phyloP scores from a whole-genome alignment of 2,329 filamentous ascomycete genomes.

The Microsporum ferrugineum region DNA sequence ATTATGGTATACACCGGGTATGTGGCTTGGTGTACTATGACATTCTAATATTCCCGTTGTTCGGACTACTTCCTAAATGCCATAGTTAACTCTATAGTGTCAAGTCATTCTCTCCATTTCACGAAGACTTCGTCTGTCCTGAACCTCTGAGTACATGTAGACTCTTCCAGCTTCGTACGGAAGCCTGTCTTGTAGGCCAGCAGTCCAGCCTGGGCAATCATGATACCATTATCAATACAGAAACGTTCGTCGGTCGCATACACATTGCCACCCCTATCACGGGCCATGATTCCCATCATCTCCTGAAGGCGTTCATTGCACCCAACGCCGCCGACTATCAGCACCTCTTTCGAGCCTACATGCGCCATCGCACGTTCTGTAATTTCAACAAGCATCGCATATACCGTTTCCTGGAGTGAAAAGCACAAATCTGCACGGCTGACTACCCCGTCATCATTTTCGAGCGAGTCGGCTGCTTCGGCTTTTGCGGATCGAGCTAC shows the following conservation, averaged over 20 bases:
- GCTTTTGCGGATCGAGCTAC: slow-evolving; percentile 4
- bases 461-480: slow-evolving; percentile 14
- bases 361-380: slow-evolving; percentile 98
- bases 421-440: slow-evolving; percentile 85
- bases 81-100: not conserved
- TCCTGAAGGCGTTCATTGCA: slow-evolving; percentile 90
- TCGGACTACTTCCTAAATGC: no score
- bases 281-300: slow-evolving; percentile 97
- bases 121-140: slow-evolving; percentile 72
- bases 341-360: slow-evolving; percentile 80
- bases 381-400: slow-evolving; percentile 95
- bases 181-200: slow-evolving; percentile 75
- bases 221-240: slow-evolving; percentile 98
- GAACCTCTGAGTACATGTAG: slow-evolving; percentile 73
- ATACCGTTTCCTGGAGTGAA: slow-evolving; percentile 88
- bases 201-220: slow-evolving; percentile 95
- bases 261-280: slow-evolving; percentile 75
- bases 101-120: slow-evolving; percentile 56
- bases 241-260: slow-evolving; percentile 95
- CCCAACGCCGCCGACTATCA: slow-evolving; percentile 91
- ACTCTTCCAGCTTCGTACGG: slow-evolving; percentile 63
- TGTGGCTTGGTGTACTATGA: no score
- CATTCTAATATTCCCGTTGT: no score
- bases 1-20: no score
- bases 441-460: slow-evolving; percentile 26